phyloP scores from a whole-genome alignment of 2,329 filamentous ascomycete species.

The Cordyceps pruinosa region DNA sequence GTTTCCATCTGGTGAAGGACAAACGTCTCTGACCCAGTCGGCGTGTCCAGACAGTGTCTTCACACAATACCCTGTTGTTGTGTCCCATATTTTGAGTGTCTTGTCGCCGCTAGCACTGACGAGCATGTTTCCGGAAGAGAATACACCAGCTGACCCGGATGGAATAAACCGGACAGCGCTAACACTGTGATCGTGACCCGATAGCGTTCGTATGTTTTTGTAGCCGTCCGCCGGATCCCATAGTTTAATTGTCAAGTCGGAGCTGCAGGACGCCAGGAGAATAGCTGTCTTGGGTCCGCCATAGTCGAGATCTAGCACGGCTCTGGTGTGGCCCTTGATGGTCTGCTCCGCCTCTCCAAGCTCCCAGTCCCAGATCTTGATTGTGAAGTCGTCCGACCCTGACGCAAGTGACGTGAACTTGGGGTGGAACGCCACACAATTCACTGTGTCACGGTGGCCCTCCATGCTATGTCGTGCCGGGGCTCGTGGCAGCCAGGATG shows the following conservation, averaged over 20 bases:
- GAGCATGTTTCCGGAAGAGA: constrained; percentile 74
- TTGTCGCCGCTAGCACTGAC: constrained; percentile 83
- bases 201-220: constrained; percentile 87
- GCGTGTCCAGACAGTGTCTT: constrained; percentile 81
- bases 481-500: constrained; percentile 77
- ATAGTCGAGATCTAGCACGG: constrained; percentile 83
- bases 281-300: constrained; percentile 76
- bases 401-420: constrained; percentile 86
- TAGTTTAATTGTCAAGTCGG: constrained; percentile 86
- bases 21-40: constrained; percentile 88
- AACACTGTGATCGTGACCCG: constrained; percentile 88
- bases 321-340: constrained; percentile 85
- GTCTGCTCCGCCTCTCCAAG: constrained; percentile 84
- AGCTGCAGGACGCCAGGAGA: constrained; percentile 61
- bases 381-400: constrained; percentile 84
- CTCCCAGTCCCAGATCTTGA: constrained; percentile 98
- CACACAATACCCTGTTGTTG: constrained; percentile 85
- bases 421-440: constrained; percentile 86
- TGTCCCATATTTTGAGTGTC: constrained; percentile 84
- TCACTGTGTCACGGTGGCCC: constrained; percentile 75
- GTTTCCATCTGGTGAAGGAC: constrained; percentile 73
- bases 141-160: constrained; percentile 69
- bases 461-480: constrained; percentile 77
- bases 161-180: constrained; percentile 85
- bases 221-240: constrained; percentile 92